Evolutionary conservation across 768 basidiomycete genomes (phyloP).

Genomic region (Psilocybe cubensis): DNA sequence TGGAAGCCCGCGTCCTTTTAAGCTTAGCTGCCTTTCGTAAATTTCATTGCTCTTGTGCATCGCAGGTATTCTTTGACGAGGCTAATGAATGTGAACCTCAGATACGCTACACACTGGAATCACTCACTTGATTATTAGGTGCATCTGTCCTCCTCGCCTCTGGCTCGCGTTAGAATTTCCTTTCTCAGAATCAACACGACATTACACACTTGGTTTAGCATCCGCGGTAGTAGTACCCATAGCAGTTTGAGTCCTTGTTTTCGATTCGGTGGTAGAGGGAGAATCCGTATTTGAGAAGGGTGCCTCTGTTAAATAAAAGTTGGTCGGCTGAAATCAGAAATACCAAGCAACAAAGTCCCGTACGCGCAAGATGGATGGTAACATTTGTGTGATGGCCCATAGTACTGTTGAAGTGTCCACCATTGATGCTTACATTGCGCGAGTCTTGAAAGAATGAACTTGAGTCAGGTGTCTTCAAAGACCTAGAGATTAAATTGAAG

Average conservation of each 20-base stretch:
- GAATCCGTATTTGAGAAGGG: neutral
- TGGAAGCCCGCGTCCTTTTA: slow-evolving; percentile 31
- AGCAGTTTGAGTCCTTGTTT: neutral
- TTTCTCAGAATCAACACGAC: too few species aligned
- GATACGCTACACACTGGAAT: too few species aligned
- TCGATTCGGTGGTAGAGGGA: too few species aligned
- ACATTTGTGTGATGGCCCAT: slow-evolving; percentile 1
- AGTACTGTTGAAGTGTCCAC: neutral
- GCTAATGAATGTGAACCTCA: too few species aligned
- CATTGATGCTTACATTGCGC: neutral
- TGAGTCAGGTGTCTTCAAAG: neutral
- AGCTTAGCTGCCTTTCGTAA: slow-evolving; percentile 14
- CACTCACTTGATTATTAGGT: too few species aligned
- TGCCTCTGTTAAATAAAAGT: neutral
- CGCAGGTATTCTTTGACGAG: neutral
- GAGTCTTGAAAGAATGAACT: neutral
- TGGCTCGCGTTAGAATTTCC: too few species aligned
- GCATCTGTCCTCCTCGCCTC: too few species aligned
- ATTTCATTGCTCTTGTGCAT: neutral
- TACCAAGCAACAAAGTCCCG: neutral
- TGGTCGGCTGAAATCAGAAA: neutral
- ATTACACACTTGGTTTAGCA: too few species aligned
- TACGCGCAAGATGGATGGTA: neutral
- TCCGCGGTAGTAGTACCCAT: too few species aligned
- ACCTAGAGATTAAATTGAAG: neutral